Percentiles rank a stretch among this genome's conserved stretches.
phyloP scores from a whole-genome alignment of 495 filamentous ascomycete species.

The Penicillium coffeae region DNA sequence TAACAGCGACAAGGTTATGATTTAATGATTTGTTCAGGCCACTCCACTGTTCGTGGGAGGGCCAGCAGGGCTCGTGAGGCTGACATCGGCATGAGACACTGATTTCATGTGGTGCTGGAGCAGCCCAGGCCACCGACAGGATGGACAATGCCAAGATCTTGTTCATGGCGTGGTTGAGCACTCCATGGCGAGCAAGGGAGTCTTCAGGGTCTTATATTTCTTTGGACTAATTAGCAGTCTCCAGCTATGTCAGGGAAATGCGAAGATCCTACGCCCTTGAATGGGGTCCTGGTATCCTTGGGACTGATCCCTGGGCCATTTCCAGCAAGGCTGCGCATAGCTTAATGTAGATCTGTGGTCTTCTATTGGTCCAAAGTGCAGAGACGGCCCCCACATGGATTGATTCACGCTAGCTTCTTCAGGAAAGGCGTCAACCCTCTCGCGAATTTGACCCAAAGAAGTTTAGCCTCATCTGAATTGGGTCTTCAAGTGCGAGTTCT shows the following conservation, averaged over 20 bases:
- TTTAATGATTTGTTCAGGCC: conserved; percentile 33
- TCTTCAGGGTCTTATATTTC: too few relatives aligned
- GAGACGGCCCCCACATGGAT: conserved; percentile 1
- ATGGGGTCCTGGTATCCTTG: background rate
- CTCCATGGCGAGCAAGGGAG: too few relatives aligned
- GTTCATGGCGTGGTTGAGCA: too few relatives aligned
- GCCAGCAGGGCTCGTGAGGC: conserved; percentile 35
- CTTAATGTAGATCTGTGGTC: background rate
- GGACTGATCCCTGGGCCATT: background rate
- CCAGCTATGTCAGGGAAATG: too few relatives aligned
- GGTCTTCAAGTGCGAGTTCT: background rate
- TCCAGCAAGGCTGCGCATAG: background rate
- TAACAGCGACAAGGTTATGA: conserved; percentile 36
- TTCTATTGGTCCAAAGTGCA: conserved; percentile 9
- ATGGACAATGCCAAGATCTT: conserved; percentile 2
- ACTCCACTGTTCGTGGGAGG: conserved; percentile 32
- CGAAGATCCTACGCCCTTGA: background rate
- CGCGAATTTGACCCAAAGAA: conserved; percentile 8
- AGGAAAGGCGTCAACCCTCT: background rate
- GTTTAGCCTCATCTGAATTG: background rate
- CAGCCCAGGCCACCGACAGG: background rate
- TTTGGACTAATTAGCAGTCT: too few relatives aligned
- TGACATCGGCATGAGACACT: conserved; percentile 29
- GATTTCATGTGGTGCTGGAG: conserved; percentile 1
- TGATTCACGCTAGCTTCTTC: background rate